Percentiles rank a stretch among this genome's conserved stretches.
phyloP scores from a whole-genome alignment of 2,329 filamentous ascomycete genomes.

The Coniosporium tulheliwenetii region DNA sequence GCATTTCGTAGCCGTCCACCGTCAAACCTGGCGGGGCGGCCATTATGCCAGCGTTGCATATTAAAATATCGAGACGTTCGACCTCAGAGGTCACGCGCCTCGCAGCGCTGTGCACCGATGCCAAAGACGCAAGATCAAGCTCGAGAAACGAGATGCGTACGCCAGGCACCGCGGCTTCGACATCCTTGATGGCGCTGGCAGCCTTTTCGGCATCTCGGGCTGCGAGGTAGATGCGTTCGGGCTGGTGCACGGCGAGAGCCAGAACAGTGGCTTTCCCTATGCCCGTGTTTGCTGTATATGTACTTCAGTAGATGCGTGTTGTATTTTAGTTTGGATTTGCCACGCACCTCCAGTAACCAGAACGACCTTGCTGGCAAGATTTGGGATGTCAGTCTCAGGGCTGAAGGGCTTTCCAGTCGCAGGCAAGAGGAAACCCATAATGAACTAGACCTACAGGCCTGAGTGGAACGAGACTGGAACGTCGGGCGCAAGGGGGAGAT shows the following conservation, averaged over 20 bases:
- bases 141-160: constrained; percentile 28
- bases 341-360: constrained; percentile 11
- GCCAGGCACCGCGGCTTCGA: constrained; percentile 14
- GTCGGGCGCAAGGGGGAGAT: too few relatives aligned
- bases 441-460: too few relatives aligned
- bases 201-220: constrained; percentile 31
- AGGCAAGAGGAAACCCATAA: too few relatives aligned
- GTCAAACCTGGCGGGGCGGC: constrained; percentile 7
- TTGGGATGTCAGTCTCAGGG: constrained; percentile 14
- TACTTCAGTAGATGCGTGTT: too few relatives aligned
- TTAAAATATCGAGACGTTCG: constrained; percentile 17
- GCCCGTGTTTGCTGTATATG: constrained; percentile 24
- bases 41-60: constrained; percentile 12
- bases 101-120: constrained; percentile 30
- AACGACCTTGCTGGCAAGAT: constrained; percentile 15
- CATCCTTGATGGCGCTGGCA: constrained; percentile 26
- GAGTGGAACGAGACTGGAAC: too few relatives aligned
- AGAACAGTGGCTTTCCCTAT: constrained; percentile 31
- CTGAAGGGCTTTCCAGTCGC: constrained; percentile 7
- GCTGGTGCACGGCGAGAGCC: constrained; percentile 33
- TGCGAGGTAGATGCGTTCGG: constrained; percentile 38
- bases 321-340: not conserved
- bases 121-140: constrained; percentile 35
- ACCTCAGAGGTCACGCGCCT: constrained; percentile 22
- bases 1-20: constrained; percentile 10